Base-by-base conservation (phyloP, 176 grass and related monocot species). In the Dendrocalamus sinicus region DNA sequence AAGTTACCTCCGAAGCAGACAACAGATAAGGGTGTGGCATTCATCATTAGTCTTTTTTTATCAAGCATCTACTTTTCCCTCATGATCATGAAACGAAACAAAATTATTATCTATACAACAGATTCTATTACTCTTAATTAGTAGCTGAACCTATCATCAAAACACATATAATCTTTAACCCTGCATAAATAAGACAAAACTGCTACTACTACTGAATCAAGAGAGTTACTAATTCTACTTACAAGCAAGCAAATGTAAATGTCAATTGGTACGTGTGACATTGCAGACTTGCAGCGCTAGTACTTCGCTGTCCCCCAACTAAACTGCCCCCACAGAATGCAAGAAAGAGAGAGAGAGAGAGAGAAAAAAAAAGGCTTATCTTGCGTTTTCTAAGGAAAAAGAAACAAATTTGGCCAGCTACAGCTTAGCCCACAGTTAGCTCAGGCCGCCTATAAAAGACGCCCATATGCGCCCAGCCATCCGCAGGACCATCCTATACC, bases 381-480 rank as follows among this genome's bases (percentile, higher is more conserved):
- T 71, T 73, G 32, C n/a, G 30, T 73, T 75, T 75, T 67, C 10
- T 43, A 55, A 16, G 24, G 50, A 57, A 85, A 86, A 87, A 51
- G 62, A 80, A 88, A 75, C 76, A 84, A 84, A 91, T 84, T 74
- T 70, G 81, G 62, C 32, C 89, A 87, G 80, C 85, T 63, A 74
- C 46, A 26, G 22, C 50, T 20, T 59, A 11, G 57, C 20, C 22
- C 57, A 60, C 22, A 53, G 9, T 24, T 20, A 45, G 57, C 57
- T 17, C 26, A 45, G 48, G 59, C 48, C 26, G 60, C 44, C 76
- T 88, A 91, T 91, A 91, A 76, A 88, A 91, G 85, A 57, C 75
- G 70, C 44, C 61, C 81, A 91, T 81, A 66, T 46, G 80, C 85
- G 51, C 74, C 55, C 66, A 77, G 51, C 68, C 75, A 79, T 58